A percentile compares a stretch with the other conserved stretches of the same genome.
Conservation (phyloP, 768 basidiomycete genomes). For the Kwoniella sp. region DNA sequence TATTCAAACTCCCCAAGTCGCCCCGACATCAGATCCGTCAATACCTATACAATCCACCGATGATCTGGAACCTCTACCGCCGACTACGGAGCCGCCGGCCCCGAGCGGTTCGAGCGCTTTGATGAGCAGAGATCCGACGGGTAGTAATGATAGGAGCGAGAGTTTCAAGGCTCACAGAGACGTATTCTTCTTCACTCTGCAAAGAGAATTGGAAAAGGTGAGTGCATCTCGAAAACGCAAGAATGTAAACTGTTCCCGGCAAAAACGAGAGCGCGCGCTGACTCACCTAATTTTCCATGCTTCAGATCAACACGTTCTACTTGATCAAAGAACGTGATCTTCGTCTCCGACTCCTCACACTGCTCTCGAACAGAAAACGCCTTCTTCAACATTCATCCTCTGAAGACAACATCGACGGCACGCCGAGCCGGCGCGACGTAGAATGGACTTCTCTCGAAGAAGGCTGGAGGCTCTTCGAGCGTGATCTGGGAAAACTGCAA, state of each 20-base stretch:
- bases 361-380: constrained; percentile 84
- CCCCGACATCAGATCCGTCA: constrained; percentile 4
- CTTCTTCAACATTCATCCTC: constrained; percentile 64
- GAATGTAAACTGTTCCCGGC: no score
- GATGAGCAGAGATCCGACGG: constrained; percentile 47
- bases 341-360: constrained; percentile 83
- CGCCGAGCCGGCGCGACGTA: constrained; percentile 61
- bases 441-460: constrained; percentile 97
- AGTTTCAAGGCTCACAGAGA: constrained; percentile 94
- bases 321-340: constrained; percentile 95
- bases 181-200: constrained; percentile 98
- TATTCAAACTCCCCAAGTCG: constrained; percentile 10
- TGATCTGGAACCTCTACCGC: constrained; percentile 50
- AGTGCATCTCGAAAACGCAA: no score
- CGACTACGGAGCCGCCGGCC: constrained; percentile 49
- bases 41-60: constrained; percentile 14
- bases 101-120: constrained; percentile 26
- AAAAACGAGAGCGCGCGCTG: no score
- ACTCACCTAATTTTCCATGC: not conserved
- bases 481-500: constrained; percentile 93
- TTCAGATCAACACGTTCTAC: constrained; percentile 95
- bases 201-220: constrained; percentile 96
- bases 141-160: constrained; percentile 71
- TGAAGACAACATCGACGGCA: constrained; percentile 13
- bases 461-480: constrained; percentile 88